Percentiles rank a stretch among this genome's conserved stretches.
phyloP scores from a whole-genome alignment of 164 flowering plant species.

The Annona cherimola region DNA sequence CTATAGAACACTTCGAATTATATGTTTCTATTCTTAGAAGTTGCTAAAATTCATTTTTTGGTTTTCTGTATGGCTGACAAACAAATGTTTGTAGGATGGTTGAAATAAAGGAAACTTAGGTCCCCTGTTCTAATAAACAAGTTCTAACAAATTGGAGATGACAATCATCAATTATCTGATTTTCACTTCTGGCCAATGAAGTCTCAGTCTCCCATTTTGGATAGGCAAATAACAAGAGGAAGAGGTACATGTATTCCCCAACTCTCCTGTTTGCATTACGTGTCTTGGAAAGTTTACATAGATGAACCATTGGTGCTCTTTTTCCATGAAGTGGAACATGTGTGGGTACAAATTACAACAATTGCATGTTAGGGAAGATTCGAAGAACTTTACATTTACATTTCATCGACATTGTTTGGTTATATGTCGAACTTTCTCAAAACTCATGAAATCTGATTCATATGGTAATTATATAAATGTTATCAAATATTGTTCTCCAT shows the following conservation, averaged over 20 bases:
- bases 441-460: no score
- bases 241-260: background rate
- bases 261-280: background rate
- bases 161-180: no score
- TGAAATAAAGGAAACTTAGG: background rate
- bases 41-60: background rate
- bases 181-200: no score
- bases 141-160: no score
- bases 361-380: background rate
- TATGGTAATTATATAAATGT: no score
- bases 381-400: background rate
- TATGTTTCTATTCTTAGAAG: background rate
- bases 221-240: background rate
- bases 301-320: background rate
- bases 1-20: background rate
- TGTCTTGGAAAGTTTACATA: background rate
- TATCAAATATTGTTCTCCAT: background rate
- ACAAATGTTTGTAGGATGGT: background rate
- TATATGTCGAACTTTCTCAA: no score
- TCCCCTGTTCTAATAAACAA: no score
- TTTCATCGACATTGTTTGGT: no score
- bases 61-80: background rate
- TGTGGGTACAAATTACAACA: background rate
- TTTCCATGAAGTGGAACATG: background rate
- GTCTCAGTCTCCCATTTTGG: no score